Base-by-base conservation (phyloP, 2,329 filamentous ascomycete genomes). In the Neopestalotiopsis clavispora region DNA sequence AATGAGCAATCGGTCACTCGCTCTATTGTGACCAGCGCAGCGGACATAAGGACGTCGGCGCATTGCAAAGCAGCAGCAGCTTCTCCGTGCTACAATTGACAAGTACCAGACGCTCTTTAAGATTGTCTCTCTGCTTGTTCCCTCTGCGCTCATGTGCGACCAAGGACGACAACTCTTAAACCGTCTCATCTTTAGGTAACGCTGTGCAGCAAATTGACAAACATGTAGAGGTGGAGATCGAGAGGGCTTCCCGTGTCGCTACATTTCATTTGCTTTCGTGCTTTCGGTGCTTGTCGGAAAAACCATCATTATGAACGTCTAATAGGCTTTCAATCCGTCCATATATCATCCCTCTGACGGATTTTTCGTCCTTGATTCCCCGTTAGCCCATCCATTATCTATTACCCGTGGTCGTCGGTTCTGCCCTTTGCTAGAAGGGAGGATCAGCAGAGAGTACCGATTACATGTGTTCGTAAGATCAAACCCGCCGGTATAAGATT, bases 341-440 rank as follows among this genome's bases (percentile, higher is more conserved):
- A 57, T 70, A 63, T 38, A 49, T 66, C 59, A 68, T 74, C 74
- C 72, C 74, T 75, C 67, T 68, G 65, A 57, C 69, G 67, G 71
- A 72, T 72, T 72, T 71, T 71, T 20, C 32, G 59, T 67, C 65
- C 66, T 52, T 67, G 42, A 34, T 67, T 6, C 28, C 23, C 40
- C 28, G 20, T 56, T 67, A 67, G 65, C 56, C 58, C n/a, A 67
- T 38, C 34, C 34, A 38, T 38, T 10, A 38, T 38, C 12, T 10
- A 38, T 38, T 10, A 38, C 10, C 12, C 57, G 38, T 57, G 32
- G 64, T 57, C 34, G 49, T 34, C n/a, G 9, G 34, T 70, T 68
- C 66, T 69, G 57, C 62, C 57, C 67, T 59, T 69, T 70, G 56
- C 68, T 62, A 64, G 68, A 73, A 77, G 71, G 70, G 72, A 74